Evolutionary conservation across 2,329 filamentous ascomycete species (phyloP), one percentile per base, ranked within the genome.

Genomic region (Pezicula carpinea): DNA sequence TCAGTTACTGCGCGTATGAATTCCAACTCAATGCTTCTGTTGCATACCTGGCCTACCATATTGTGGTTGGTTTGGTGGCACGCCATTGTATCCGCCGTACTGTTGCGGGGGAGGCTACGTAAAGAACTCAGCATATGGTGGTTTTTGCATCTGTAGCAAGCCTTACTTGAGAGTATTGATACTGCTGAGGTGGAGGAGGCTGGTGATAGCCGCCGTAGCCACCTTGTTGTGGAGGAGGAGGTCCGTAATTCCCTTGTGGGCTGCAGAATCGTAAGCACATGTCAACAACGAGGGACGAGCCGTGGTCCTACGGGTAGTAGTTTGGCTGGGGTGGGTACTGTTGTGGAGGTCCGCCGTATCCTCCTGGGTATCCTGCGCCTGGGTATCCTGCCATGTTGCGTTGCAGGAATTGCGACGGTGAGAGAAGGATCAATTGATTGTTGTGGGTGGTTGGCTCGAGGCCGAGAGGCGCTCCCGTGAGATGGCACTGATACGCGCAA

Each of bases 381-480:
- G 78, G 79, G 63, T 82, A 85, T 60, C 79, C 80, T 55, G 82
- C 83, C 82, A 85, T 85, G 47, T 32, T 44, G 46, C 19, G 47
- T 18, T 39, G n/a, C 36, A 15, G n/a, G 15, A 5, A 5, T 36
- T 13, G 32, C n/a, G 15, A 19, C 11, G 18, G 21, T 4, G 18
- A 18, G 43, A n/a, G 15, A 14, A 23, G 10, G 23, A n/a, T 11
- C 8, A 11, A 36, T 14, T 18, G 31, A 26, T 40, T 26, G 26
- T 42, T 19, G 19, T 21, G 2, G 19, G 40, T 47, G 42, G 38
- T 47, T 46, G 41, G 54, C 48, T 40, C 19, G 22, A 56, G 51
- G 52, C 52, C 53, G 44, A 52, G 41, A 39, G 43, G 49, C 50
- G 49, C 35, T 48, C 44, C 42, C 47, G 47, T 43, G 35, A 10